Evolutionary conservation across 352 stramenopile genomes (phyloP).

Genomic region (Phytopythium sindhum): DNA sequence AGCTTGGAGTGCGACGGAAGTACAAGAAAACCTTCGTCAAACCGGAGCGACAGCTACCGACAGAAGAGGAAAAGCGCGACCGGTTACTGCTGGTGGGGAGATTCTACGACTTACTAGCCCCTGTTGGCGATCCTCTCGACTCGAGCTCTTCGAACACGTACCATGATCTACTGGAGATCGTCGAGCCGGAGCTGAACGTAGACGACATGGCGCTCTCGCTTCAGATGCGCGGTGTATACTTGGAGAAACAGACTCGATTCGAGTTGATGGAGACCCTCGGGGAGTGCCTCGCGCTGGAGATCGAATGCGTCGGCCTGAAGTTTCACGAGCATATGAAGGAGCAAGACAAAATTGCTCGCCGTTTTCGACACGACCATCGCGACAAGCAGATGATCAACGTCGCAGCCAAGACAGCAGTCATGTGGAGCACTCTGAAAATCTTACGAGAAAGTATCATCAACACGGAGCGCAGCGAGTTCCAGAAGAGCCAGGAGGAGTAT

Average conservation of each 20-base stretch:
- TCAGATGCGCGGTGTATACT: constrained; percentile 54
- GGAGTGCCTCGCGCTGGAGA: constrained; percentile 53
- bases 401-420: constrained; percentile 25
- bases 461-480: constrained; percentile 34
- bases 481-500: constrained; percentile 42
- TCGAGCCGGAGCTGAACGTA: constrained; percentile 64
- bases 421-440: constrained; percentile 48
- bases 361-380: constrained; percentile 46
- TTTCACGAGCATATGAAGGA: constrained; percentile 73
- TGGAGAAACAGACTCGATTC: constrained; percentile 54
- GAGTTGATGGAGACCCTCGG: constrained; percentile 54
- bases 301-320: constrained; percentile 57
- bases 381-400: constrained; percentile 35
- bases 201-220: constrained; percentile 62
- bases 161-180: constrained; percentile 44
- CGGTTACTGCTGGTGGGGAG: constrained; percentile 38
- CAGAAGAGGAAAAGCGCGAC: constrained; percentile 43
- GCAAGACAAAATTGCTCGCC: constrained; percentile 49
- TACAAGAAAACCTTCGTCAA: constrained; percentile 51
- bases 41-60: constrained; percentile 25
- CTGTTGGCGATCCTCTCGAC: constrained; percentile 10
- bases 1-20: constrained; percentile 40
- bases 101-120: constrained; percentile 52
- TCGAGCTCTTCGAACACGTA: constrained; percentile 16
- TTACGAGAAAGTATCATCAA: constrained; percentile 42